Evolutionary conservation across 352 stramenopile genomes (phyloP).

Genomic region (Globisporangium radiosum): DNA sequence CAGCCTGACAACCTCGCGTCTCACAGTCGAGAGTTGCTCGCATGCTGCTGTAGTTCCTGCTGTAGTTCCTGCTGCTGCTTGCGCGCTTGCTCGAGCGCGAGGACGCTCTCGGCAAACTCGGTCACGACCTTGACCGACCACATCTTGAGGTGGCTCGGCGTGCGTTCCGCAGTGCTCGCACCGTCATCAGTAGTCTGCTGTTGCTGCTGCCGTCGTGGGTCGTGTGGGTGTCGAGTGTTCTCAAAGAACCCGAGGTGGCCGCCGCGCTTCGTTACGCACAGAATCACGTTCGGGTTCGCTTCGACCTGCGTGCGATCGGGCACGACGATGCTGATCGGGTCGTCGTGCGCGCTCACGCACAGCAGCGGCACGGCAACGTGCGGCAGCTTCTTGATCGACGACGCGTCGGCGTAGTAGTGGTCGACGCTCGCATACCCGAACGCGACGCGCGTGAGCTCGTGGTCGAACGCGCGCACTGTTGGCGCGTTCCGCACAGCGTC

Average conservation of each 20-base stretch:
- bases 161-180: too few relatives aligned
- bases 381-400: slow-evolving; percentile 26
- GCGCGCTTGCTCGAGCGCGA: slow-evolving; percentile 15
- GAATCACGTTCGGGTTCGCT: slow-evolving; percentile 52
- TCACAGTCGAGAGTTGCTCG: too few relatives aligned
- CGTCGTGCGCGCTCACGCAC: slow-evolving; percentile 55
- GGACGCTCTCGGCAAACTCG: slow-evolving; percentile 51
- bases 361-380: slow-evolving; percentile 46
- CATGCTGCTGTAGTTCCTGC: neutral
- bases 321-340: slow-evolving; percentile 48
- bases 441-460: slow-evolving; percentile 46
- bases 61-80: neutral
- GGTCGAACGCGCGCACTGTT: slow-evolving; percentile 55
- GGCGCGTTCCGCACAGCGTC: slow-evolving; percentile 23
- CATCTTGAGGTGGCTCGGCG: slow-evolving; percentile 15
- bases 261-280: slow-evolving; percentile 55
- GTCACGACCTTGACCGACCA: slow-evolving; percentile 43
- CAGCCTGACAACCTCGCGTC: too few relatives aligned
- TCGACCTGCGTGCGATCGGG: slow-evolving; percentile 22
- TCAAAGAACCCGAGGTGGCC: slow-evolving; percentile 73
- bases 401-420: slow-evolving; percentile 55
- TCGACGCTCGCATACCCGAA: slow-evolving; percentile 56
- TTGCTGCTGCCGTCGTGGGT: too few relatives aligned
- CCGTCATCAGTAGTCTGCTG: too few relatives aligned
- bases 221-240: slow-evolving; percentile 5